Base-by-base conservation (phyloP, 2,329 filamentous ascomycete species). In the Pezizomycotina sp. region DNA sequence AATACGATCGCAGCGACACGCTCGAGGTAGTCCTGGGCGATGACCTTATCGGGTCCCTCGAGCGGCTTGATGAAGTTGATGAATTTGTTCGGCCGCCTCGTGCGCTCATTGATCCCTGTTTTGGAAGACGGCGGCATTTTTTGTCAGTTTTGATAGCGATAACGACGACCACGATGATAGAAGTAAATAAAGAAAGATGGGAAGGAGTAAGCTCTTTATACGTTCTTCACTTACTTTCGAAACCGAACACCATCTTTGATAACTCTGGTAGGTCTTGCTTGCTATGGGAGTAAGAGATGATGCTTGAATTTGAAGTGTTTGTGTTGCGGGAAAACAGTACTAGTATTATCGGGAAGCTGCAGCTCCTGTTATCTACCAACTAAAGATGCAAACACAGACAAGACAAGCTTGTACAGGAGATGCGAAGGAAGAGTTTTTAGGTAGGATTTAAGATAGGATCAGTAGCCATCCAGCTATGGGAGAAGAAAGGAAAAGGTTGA, bases 21-120 rank as follows among this genome's bases (percentile, higher is more conserved):
- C 49, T 80, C 74, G 1, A 86, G 62, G 46, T 78, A 83, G 40
- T 77, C 72, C 47, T 74, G 70, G 0, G 78, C 71, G 5, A 65
- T 62, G 2, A 62, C 59, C 52, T 76, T 66, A 45, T 74, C 67
- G 0, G 67, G 60, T 0, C 77, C 76, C 9, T 71, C 64, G 0
- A 84, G 62, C 1, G 81, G 74, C 52, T 83, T 83, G 60, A 92
- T 86, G 61, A 92, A 92, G 53, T 80, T 71, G 48, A 92, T 80
- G 42, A 72, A 69, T 14, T 71, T 63, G 50, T 89, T 91, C 5
- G 81, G 80, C 40, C 78, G 74, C 35, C 75, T 71, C 28, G 65
- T 69, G 52, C 69, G 77, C 48, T 73, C 74, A 52, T 92, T 92
- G 32, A 91, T 30, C n/a, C 39, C 36, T 47, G 12, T n/a, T n/a